Percentiles rank a stretch among this genome's conserved stretches.
Conservation (phyloP, 768 basidiomycete species). For the Suillus americanus region DNA sequence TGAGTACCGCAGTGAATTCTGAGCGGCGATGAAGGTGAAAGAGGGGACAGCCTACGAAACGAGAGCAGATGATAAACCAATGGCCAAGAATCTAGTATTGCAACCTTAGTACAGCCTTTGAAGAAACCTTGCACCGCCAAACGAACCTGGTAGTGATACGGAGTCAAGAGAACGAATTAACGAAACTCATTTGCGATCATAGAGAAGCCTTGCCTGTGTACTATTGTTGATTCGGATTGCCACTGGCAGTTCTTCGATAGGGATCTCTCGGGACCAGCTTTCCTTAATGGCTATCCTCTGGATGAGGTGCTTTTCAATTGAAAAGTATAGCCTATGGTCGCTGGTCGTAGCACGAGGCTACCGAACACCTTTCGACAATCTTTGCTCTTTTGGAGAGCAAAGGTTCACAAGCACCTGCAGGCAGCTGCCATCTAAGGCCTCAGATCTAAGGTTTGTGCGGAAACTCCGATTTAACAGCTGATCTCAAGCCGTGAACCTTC, state of each 20-base stretch:
- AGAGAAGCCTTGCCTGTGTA: constrained; percentile 24
- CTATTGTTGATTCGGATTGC: constrained; percentile 27
- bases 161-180: constrained; percentile 19
- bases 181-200: constrained; percentile 13
- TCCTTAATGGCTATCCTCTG: constrained; percentile 30
- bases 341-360: constrained; percentile 28
- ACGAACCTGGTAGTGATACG: constrained; percentile 8
- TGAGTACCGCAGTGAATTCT: constrained; percentile 1
- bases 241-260: constrained; percentile 9
- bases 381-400: constrained; percentile 1
- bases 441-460: constrained; percentile 32
- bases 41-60: constrained; percentile 13
- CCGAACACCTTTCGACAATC: constrained; percentile 8
- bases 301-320: constrained; percentile 19
- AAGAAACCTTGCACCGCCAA: constrained; percentile 21
- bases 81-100: not conserved
- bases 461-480: constrained; percentile 31
- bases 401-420: not conserved
- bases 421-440: not conserved
- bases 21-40: constrained; percentile 10
- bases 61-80: not conserved
- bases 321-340: constrained; percentile 16
- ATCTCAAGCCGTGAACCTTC: constrained; percentile 16
- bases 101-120: constrained; percentile 3
- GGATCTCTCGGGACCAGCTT: constrained; percentile 29